Evolutionary conservation across 768 basidiomycete genomes (phyloP), one percentile per base, ranked within the genome.

Genomic region (Candolleomyces efflorescens): DNA sequence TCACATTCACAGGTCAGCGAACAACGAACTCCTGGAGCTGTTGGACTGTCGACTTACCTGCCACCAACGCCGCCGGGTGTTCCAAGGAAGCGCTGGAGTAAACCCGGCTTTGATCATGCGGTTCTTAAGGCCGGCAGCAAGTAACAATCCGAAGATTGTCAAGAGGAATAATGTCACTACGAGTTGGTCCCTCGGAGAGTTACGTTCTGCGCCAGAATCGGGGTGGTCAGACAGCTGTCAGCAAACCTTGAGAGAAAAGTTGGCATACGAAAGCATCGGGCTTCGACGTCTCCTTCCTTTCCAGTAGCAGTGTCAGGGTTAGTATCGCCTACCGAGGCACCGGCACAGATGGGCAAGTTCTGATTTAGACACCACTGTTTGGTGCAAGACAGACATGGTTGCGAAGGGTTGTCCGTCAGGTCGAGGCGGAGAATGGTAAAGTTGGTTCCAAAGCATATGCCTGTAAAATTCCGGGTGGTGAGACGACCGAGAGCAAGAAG

Each of bases 291-390:
- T 44, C 94, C 94, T 71, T 96, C 94, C 68, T 90, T 94, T 36
- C 94, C 94, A 5, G 93, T 95, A 12, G 90, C 92, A 17, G 90
- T 94, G 71, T 97, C 94, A 24, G 91, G 91, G 71, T 97, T 84
- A 22, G 90, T 86, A 65, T 94, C 90, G 23, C 94, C 94, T 53
- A 95, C 73, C 51, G 82, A 80, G 48, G 92, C 92, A 24, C 88
- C 88, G 10, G 82, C 80, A 69, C 92, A 96, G 45, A 93, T 95
- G 15, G 81, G 75, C 38, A 97, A 78, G 66, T 94, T 92, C 71
- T 92, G 94, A 68, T 96, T 91, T 55, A 94, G 76, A 73, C 94
- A 97, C 90, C 94, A 97, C 67, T 94, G 90, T 67, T 94, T 92
- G 10, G 93, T 96, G 69, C 94, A 97, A 5, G 92, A 90, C 23